Conservation (phyloP, 2,329 filamentous ascomycete genomes). For the Arthroderma sp. region DNA sequence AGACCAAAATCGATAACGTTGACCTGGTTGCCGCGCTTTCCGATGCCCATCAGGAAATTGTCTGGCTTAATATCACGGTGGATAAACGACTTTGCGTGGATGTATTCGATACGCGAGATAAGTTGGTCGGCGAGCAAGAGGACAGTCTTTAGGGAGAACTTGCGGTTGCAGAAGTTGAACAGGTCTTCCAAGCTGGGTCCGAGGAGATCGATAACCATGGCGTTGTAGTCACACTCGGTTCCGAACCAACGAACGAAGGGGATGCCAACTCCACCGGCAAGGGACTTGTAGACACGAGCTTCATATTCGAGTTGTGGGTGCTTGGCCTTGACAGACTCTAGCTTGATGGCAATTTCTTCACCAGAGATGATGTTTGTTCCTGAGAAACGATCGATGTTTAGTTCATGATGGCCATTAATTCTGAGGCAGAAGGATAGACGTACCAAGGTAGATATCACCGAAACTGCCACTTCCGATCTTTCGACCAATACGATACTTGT, state of each 20-base stretch:
- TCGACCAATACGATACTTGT: conserved; percentile 98
- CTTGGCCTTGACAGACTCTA: conserved; percentile 98
- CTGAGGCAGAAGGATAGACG: conserved; percentile 22
- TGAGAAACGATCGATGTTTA: conserved; percentile 20
- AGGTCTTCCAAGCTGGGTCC: conserved; percentile 93
- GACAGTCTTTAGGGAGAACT: conserved; percentile 98
- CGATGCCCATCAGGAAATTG: conserved; percentile 99
- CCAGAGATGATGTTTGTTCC: conserved; percentile 99
- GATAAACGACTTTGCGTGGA: conserved; percentile 98
- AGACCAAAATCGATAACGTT: conserved; percentile 98
- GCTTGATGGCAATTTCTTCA: conserved; percentile 99
- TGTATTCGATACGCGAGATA: conserved; percentile 98
- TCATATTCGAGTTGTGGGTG: conserved; percentile 98
- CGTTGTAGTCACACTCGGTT: conserved; percentile 99
- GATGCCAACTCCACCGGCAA: conserved; percentile 93
- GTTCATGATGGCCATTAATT: neutral
- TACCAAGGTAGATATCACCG: conserved; percentile 90
- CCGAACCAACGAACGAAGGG: conserved; percentile 99
- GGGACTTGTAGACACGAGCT: conserved; percentile 73
- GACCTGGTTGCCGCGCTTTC: conserved; percentile 98
- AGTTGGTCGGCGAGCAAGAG: conserved; percentile 92
- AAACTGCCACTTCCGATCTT: conserved; percentile 98
- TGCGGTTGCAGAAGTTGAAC: conserved; percentile 99
- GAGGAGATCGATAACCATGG: conserved; percentile 96
- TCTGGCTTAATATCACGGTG: conserved; percentile 99